Evolutionary conservation across 208 protist genomes (phyloP).

Genomic region (Trypanosoma brucei): DNA sequence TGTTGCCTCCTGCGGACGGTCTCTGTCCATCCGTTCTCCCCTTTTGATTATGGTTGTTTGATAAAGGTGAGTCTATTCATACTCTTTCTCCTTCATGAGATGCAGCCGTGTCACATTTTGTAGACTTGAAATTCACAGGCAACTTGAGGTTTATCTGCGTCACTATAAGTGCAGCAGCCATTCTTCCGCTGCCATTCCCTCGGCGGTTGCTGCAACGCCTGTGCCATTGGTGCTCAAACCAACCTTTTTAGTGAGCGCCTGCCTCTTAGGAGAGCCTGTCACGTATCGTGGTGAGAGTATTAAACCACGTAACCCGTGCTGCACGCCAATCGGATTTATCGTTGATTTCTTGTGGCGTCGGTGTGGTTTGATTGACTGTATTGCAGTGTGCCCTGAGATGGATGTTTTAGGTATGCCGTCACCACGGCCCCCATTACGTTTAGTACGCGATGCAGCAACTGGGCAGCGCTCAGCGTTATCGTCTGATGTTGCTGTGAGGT

Average conservation of each 20-base stretch:
- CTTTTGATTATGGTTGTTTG: background rate
- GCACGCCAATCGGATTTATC: constrained; percentile 38
- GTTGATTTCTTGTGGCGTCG: constrained; percentile 35
- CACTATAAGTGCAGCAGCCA: too few relatives aligned
- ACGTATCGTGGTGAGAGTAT: constrained; percentile 37
- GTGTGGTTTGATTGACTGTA: constrained; percentile 28
- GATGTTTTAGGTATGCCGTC: constrained; percentile 51
- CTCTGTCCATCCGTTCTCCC: too few relatives aligned
- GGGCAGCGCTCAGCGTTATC: background rate
- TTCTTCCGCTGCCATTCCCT: too few relatives aligned
- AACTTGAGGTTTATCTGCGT: constrained; percentile 19
- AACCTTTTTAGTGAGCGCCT: constrained; percentile 60
- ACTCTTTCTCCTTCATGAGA: constrained; percentile 1
- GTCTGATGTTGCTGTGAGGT: too few relatives aligned
- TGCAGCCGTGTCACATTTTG: background rate
- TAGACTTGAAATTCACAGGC: constrained; percentile 9
- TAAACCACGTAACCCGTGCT: background rate
- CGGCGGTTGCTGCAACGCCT: background rate
- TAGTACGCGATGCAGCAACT: constrained; percentile 14
- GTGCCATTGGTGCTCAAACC: constrained; percentile 7
- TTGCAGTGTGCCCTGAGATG: constrained; percentile 79
- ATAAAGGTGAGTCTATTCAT: background rate
- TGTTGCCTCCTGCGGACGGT: too few relatives aligned
- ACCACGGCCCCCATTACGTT: constrained; percentile 52
- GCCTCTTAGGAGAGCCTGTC: constrained; percentile 53